These are phyloP conservation scores for Wickerhamomyces ciferrii DNA, from an alignment of 805 yeast species.

Conservation along the genomic window DNA sequence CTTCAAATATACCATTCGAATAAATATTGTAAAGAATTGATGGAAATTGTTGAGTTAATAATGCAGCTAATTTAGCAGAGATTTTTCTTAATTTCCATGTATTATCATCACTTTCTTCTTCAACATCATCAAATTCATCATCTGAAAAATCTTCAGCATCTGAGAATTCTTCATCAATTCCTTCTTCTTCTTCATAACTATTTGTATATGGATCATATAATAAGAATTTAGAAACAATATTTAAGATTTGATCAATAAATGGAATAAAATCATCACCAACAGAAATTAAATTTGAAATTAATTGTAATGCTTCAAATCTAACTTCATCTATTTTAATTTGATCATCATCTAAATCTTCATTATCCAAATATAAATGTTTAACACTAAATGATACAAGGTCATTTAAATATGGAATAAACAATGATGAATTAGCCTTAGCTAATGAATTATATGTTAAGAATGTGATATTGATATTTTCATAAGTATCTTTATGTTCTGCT, in stretches of 20 bases:
- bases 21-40: constrained; percentile 29
- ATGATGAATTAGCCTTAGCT: constrained; percentile 22
- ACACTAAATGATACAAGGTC: constrained; percentile 18
- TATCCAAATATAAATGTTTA: constrained; percentile 20
- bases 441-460: constrained; percentile 19
- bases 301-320: constrained; percentile 43
- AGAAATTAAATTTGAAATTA: constrained; percentile 35
- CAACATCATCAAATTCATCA: constrained; percentile 31
- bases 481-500: constrained; percentile 12
- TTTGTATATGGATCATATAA: constrained; percentile 42
- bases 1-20: constrained; percentile 22
- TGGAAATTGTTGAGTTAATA: constrained; percentile 34
- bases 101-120: constrained; percentile 40
- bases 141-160: constrained; percentile 40
- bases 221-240: constrained; percentile 26
- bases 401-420: constrained; percentile 16
- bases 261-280: constrained; percentile 28
- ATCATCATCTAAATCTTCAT: constrained; percentile 31
- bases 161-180: constrained; percentile 29
- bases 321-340: constrained; percentile 38
- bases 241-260: constrained; percentile 23
- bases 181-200: constrained; percentile 24
- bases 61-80: constrained; percentile 37
- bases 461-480: constrained; percentile 14
- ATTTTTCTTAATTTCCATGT: constrained; percentile 62